Conservation (phyloP, 208 protist species). For the Acanthamoeba rhysodes region DNA sequence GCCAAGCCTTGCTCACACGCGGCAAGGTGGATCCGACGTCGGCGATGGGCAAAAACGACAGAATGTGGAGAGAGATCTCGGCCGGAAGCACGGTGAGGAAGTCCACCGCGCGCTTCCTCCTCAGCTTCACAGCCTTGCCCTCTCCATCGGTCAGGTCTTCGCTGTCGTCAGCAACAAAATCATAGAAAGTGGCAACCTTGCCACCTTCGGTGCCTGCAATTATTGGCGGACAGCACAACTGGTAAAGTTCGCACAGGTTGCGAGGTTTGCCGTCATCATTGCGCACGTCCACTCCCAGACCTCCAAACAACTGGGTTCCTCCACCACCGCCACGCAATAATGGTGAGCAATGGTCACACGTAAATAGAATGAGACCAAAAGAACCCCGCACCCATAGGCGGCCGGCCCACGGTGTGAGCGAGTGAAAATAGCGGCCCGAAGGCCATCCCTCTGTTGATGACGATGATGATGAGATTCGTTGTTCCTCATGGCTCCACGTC, state of each 20-base stretch:
- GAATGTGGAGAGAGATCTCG: not conserved
- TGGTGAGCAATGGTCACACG: not conserved
- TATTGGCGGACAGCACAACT: not conserved
- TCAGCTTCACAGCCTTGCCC: not conserved
- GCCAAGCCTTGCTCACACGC: not conserved
- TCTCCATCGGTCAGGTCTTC: too few species aligned
- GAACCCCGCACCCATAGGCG: not conserved
- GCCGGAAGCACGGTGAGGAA: not conserved
- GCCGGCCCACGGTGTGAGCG: not conserved
- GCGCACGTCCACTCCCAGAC: not conserved
- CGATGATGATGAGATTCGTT: not conserved
- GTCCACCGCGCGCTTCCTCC: not conserved
- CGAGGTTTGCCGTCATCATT: not conserved
- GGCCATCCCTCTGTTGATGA: not conserved
- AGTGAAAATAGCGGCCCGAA: constrained; percentile 45
- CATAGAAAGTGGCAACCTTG: too few species aligned
- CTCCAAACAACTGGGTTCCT: constrained; percentile 22
- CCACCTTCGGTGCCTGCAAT: too few species aligned
- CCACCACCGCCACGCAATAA: not conserved
- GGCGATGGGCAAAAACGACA: not conserved
- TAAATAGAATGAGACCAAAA: not conserved
- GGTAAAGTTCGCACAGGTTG: not conserved
- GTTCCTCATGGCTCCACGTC: not conserved
- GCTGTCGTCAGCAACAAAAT: too few species aligned
- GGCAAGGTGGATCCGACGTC: not conserved